Evolutionary conservation across 768 basidiomycete species (phyloP).

Genomic region (Suillus occidentalis): DNA sequence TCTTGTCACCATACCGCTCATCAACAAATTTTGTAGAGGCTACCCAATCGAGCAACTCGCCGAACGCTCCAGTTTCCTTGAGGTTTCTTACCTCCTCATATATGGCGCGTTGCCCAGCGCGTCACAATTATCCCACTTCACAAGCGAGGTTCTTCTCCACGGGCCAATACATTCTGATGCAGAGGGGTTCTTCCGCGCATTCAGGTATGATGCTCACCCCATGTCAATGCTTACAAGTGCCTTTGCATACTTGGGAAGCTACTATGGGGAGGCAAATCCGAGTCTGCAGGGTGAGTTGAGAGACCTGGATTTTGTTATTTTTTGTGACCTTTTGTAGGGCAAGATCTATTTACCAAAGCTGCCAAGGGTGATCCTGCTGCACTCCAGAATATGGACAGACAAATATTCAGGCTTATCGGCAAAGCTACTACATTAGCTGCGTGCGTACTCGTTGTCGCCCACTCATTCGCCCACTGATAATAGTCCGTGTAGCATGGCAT

Average conservation of each 20-base stretch:
- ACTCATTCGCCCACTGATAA: not conserved
- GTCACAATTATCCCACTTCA: slow-evolving; percentile 60
- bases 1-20: not conserved
- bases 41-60: slow-evolving; percentile 94
- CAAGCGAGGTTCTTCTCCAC: slow-evolving; percentile 79
- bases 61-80: slow-evolving; percentile 74
- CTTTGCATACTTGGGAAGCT: slow-evolving; percentile 85
- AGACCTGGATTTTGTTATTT: not conserved
- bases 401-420: slow-evolving; percentile 85
- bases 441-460: slow-evolving; percentile 41
- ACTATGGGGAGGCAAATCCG: slow-evolving; percentile 87
- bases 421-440: slow-evolving; percentile 89
- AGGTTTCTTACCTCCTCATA: slow-evolving; percentile 83
- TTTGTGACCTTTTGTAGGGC: slow-evolving; percentile 45
- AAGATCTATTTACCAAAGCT: slow-evolving; percentile 72
- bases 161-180: slow-evolving; percentile 66
- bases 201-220: slow-evolving; percentile 89
- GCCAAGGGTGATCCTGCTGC: slow-evolving; percentile 65
- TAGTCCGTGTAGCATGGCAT: slow-evolving; percentile 68
- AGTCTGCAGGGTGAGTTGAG: slow-evolving; percentile 65
- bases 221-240: slow-evolving; percentile 90
- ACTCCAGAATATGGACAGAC: slow-evolving; percentile 84
- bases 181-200: slow-evolving; percentile 66
- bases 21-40: slow-evolving; percentile 49
- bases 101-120: slow-evolving; percentile 78